Evolutionary conservation across 257 asterid genomes (phyloP).

Genomic region (Solanum tarijense): DNA sequence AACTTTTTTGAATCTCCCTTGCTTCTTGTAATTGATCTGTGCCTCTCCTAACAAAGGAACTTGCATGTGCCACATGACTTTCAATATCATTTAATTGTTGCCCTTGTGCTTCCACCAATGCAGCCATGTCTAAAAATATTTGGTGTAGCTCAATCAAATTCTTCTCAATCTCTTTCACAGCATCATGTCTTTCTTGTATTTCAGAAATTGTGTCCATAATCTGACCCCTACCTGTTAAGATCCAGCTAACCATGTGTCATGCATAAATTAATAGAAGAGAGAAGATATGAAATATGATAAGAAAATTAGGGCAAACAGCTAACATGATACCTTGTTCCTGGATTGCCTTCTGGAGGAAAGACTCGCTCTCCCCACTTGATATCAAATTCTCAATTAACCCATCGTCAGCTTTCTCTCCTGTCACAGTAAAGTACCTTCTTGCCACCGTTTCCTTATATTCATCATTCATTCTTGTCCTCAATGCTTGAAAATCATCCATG

Average conservation of each 20-base stretch:
- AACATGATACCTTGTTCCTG: conserved; percentile 20
- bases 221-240: conserved; percentile 21
- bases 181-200: conserved; percentile 36
- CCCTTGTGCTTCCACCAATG: conserved; percentile 36
- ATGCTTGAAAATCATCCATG: conserved; percentile 34
- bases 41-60: conserved; percentile 31
- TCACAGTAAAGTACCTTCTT: conserved; percentile 31
- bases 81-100: conserved; percentile 34
- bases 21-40: conserved; percentile 28
- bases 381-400: conserved; percentile 28
- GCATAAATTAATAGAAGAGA: neutral
- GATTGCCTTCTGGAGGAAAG: conserved; percentile 35
- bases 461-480: conserved; percentile 24
- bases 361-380: conserved; percentile 38
- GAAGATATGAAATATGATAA: neutral
- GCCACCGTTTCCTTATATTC: conserved; percentile 38
- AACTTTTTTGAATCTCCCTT: conserved; percentile 19
- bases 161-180: conserved; percentile 35
- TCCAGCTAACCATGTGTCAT: fast-evolving
- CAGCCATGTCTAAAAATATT: conserved; percentile 36
- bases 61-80: conserved; percentile 34
- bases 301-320: neutral
- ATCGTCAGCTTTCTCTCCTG: conserved; percentile 25
- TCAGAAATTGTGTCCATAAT: conserved; percentile 32
- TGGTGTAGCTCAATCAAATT: conserved; percentile 32